Evolutionary conservation across 306 rosid genomes (phyloP).

Genomic region (Glycine latifolia): DNA sequence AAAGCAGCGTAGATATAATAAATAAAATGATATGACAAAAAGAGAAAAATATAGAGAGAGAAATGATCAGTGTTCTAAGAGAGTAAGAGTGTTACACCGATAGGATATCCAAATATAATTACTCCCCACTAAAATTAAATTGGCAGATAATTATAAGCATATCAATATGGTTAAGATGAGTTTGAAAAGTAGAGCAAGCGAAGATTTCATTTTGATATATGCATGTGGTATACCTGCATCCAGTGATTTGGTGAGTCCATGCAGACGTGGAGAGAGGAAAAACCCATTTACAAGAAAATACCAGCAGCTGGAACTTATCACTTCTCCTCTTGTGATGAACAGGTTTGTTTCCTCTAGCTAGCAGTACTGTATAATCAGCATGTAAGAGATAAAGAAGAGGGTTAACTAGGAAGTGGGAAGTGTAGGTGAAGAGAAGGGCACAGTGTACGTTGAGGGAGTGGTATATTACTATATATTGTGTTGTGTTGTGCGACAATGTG

Average conservation of each 20-base stretch:
- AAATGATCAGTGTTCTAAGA: neutral
- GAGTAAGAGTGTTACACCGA: neutral
- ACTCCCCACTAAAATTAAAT: too few species aligned
- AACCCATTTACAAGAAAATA: constrained; percentile 63
- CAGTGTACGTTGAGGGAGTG: too few species aligned
- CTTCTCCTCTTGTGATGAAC: too few species aligned
- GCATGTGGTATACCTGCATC: constrained; percentile 73
- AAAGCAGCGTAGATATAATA: neutral
- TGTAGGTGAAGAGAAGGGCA: too few species aligned
- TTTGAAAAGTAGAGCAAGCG: neutral
- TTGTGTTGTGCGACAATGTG: neutral
- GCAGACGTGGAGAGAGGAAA: constrained; percentile 86
- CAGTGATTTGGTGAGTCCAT: constrained; percentile 92
- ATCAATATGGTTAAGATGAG: neutral
- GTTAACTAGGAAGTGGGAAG: too few species aligned
- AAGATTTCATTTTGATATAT: neutral
- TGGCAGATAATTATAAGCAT: neutral
- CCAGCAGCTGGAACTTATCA: neutral
- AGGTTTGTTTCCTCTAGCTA: too few species aligned
- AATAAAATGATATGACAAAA: neutral
- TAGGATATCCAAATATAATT: too few species aligned
- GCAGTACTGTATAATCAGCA: too few species aligned
- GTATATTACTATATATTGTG: too few species aligned
- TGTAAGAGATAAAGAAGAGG: too few species aligned
- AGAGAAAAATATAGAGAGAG: neutral